phyloP scores from a whole-genome alignment of 371 early-diverging fungal species.

The Mucor sp. region DNA sequence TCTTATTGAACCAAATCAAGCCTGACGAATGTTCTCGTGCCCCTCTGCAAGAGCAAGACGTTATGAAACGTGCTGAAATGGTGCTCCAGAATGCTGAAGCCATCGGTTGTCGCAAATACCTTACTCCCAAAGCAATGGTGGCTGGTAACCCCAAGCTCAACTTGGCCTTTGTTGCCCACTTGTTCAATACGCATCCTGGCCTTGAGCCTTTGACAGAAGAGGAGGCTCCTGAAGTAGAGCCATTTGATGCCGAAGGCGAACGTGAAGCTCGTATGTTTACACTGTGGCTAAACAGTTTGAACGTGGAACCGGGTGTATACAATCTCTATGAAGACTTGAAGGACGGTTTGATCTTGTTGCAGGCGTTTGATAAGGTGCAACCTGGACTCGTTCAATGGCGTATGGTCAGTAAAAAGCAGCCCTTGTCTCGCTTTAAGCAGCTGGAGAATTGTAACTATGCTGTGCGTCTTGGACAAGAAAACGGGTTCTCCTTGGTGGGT shows the following conservation, averaged over 20 bases:
- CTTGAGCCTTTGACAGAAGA: slow-evolving; percentile 82
- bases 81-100: slow-evolving; percentile 84
- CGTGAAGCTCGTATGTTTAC: slow-evolving; percentile 76
- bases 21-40: slow-evolving; percentile 75
- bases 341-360: slow-evolving; percentile 78
- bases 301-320: slow-evolving; percentile 91
- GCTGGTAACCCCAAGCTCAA: slow-evolving; percentile 92
- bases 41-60: slow-evolving; percentile 75
- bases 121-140: slow-evolving; percentile 86
- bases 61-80: slow-evolving; percentile 79
- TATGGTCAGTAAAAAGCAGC: slow-evolving; percentile 71
- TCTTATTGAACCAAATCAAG: slow-evolving; percentile 85
- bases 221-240: slow-evolving; percentile 81
- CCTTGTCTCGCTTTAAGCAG: slow-evolving; percentile 84
- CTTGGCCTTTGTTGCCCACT: slow-evolving; percentile 88
- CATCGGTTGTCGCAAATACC: slow-evolving; percentile 86
- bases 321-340: slow-evolving; percentile 79
- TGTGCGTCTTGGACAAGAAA: slow-evolving; percentile 78
- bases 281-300: slow-evolving; percentile 87
- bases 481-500: slow-evolving; percentile 85
- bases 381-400: slow-evolving; percentile 90
- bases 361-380: slow-evolving; percentile 87
- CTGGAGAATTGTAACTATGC: slow-evolving; percentile 94
- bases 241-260: slow-evolving; percentile 82
- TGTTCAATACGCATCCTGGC: slow-evolving; percentile 92